Conservation (phyloP, 495 filamentous ascomycete species). For the Cryomyces antarcticus region DNA sequence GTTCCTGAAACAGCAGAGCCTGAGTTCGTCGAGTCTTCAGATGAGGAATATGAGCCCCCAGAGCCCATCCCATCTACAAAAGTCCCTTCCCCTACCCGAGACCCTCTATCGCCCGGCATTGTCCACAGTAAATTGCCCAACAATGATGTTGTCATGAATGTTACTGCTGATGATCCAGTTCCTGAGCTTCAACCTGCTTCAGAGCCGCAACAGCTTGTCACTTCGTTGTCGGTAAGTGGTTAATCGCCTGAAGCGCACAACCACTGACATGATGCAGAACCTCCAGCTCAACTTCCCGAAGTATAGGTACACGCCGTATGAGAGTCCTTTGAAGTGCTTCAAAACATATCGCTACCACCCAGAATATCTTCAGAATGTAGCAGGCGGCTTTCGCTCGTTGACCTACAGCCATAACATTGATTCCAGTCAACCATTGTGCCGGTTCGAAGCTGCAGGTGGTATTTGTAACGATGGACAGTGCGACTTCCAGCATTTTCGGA, state of each 20-base stretch:
- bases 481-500: conserved; percentile 59
- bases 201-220: not conserved
- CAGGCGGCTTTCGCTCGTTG: conserved; percentile 66
- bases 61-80: too few relatives aligned
- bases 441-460: conserved; percentile 48
- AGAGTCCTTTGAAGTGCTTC: conserved; percentile 65
- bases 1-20: too few relatives aligned
- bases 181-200: conserved; percentile 5
- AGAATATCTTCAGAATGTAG: conserved; percentile 42
- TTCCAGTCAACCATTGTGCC: conserved; percentile 48
- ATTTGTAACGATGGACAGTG: conserved; percentile 55
- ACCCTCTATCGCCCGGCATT: too few relatives aligned
- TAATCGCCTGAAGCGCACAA: too few relatives aligned
- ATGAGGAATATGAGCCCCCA: too few relatives aligned
- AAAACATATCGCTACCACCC: conserved; percentile 80
- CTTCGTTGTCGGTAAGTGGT: too few relatives aligned
- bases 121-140: too few relatives aligned
- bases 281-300: not conserved
- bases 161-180: conserved; percentile 6
- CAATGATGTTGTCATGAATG: too few relatives aligned
- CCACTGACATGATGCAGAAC: conserved; percentile 2
- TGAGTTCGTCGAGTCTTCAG: too few relatives aligned
- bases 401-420: conserved; percentile 85
- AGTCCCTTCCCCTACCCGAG: too few relatives aligned
- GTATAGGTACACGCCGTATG: conserved; percentile 46